Evolutionary conservation across 2,329 filamentous ascomycete genomes (phyloP).

Genomic region (Myriosclerotinia curreyana): DNA sequence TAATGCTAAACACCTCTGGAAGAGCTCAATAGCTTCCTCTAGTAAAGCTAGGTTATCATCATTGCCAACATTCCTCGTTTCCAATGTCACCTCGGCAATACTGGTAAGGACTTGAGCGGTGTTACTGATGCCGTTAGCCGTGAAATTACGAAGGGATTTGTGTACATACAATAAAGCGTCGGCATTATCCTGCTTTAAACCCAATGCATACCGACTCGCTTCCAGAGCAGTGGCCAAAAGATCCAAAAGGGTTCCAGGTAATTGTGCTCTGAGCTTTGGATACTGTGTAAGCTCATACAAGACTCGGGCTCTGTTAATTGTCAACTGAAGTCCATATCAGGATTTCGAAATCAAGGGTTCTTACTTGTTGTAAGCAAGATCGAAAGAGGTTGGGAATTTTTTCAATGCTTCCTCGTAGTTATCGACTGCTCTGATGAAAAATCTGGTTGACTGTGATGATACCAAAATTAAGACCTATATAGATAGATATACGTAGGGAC

Average conservation of each 20-base stretch:
- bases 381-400: conserved; percentile 60
- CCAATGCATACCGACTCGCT: conserved; percentile 61
- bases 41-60: conserved; percentile 49
- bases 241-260: conserved; percentile 53
- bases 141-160: conserved; percentile 10
- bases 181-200: conserved; percentile 58
- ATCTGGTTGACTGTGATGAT: conserved; percentile 42
- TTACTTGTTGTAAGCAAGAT: conserved; percentile 73
- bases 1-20: conserved; percentile 53
- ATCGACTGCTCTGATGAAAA: conserved; percentile 62
- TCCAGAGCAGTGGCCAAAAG: conserved; percentile 58
- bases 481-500: too few species aligned
- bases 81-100: conserved; percentile 58
- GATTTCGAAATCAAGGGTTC: conserved; percentile 30
- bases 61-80: conserved; percentile 43
- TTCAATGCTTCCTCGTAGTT: conserved; percentile 62
- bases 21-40: conserved; percentile 59
- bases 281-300: conserved; percentile 69
- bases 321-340: conserved; percentile 24
- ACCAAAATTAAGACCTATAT: conserved; percentile 20
- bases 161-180: conserved; percentile 57
- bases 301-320: conserved; percentile 55
- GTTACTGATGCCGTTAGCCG: conserved; percentile 45
- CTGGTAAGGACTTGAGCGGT: conserved; percentile 66
- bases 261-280: conserved; percentile 55